These are phyloP conservation scores for Linnemannia elongata DNA, from an alignment of 192 early-diverging fungal genomes.

Conservation along the genomic window DNA sequence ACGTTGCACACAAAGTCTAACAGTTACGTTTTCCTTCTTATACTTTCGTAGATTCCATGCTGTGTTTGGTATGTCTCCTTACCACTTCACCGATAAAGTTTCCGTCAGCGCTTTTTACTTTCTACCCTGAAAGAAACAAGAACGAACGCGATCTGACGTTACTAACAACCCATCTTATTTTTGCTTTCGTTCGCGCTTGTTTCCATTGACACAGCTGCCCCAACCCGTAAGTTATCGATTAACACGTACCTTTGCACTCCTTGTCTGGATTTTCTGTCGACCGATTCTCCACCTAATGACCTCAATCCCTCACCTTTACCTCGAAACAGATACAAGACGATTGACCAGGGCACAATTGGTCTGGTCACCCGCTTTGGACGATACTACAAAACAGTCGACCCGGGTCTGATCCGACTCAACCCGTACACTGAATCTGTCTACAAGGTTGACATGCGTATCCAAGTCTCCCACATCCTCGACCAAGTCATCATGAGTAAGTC, in stretches of 20 bases:
- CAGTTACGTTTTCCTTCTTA: neutral
- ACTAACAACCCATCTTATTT: neutral
- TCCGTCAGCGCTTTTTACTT: too few species aligned
- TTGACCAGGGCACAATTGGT: constrained; percentile 80
- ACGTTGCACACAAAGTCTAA: neutral
- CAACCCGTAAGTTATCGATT: constrained; percentile 31
- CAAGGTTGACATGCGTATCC: constrained; percentile 63
- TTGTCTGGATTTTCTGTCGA: neutral
- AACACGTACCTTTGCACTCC: neutral
- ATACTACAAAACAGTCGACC: constrained; percentile 65
- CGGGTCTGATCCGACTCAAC: constrained; percentile 67
- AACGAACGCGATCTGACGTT: neutral
- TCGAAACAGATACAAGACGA: constrained; percentile 63
- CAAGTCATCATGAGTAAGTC: constrained; percentile 78
- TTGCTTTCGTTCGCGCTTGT: neutral
- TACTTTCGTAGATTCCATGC: constrained; percentile 28
- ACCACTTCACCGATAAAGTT: neutral
- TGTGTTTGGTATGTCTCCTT: constrained; percentile 37
- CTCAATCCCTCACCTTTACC: neutral
- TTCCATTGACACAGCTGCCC: constrained; percentile 29
- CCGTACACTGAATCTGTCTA: constrained; percentile 59
- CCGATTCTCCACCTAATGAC: neutral
- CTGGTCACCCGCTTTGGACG: constrained; percentile 76
- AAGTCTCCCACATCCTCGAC: constrained; percentile 61
- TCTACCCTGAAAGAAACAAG: neutral